Evolutionary conservation across 148 eudicot genomes (phyloP), one percentile per base, ranked within the genome.

Genomic region (Rhododendron williamsianum): DNA sequence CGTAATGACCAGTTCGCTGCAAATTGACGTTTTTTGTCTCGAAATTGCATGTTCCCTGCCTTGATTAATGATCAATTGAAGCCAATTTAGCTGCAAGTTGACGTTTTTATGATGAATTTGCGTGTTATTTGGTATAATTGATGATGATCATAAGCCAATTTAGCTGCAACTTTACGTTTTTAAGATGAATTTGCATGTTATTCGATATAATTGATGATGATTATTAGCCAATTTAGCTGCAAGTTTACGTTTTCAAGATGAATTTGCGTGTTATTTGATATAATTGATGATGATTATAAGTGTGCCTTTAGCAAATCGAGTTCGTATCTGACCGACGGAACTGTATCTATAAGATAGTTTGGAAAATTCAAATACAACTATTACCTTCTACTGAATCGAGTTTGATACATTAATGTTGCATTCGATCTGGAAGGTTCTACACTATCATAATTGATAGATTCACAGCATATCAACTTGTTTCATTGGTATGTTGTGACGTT

Each of bases 301-400:
- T 56, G 65, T 2, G 23, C 23, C 65, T 56, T 56, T 56, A 4
- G 2, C 65, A 18, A 56, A 18, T 56, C n/a, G 8, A 56, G 65
- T 56, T 56, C 6, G 8, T 56, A 19, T 56, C n/a, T 18, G n/a
- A 56, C n/a, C 23, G 8, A 56, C 71, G 91, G 91, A 72, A 89
- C 89, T 87, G 99, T 95, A 82, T 86, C 65, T 56, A 5, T 56
- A 19, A 19, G 93, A 79, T 80, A 19, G 27, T 56, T n/a, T 51
- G 16, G 0, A 27, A 18, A 19, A 35, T 87, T 82, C 56, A 16
- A 21, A 52, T 38, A 30, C 58, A 25, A 1, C 1, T 6, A 1
- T 33, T 81, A 16, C 4, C 21, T 74, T 18, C 84, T 15, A 6
- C 81, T 71, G 35, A 43, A 30, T 77, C 76, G 25, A 36, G 41